phyloP scores from a whole-genome alignment of 352 stramenopile species.

The Globisporangium mamillatum region DNA sequence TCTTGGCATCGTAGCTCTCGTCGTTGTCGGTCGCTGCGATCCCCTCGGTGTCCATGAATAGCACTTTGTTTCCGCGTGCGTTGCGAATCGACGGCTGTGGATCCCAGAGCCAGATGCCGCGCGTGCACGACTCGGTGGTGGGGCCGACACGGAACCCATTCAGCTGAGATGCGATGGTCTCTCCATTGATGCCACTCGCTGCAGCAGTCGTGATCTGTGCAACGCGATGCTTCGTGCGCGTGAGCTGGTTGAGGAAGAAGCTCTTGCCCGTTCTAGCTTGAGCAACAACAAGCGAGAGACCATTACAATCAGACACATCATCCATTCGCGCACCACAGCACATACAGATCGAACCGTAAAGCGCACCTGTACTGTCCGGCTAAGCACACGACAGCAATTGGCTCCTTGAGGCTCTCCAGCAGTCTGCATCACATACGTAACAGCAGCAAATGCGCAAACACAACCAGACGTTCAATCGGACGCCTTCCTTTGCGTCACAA shows the following conservation, averaged over 20 bases:
- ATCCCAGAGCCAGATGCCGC: conserved; percentile 85
- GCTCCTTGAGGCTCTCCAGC: conserved; percentile 60
- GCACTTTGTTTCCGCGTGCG: conserved; percentile 51
- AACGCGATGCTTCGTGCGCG: conserved; percentile 14
- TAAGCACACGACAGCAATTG: conserved; percentile 75
- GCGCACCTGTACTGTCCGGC: conserved; percentile 74
- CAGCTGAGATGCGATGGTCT: neutral
- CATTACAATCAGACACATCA: neutral
- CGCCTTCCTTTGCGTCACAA: neutral
- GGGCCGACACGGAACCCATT: conserved; percentile 68
- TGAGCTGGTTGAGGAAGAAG: conserved; percentile 87
- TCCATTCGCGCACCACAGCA: neutral
- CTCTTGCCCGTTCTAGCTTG: conserved; percentile 76
- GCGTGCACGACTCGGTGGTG: conserved; percentile 84
- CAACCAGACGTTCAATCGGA: neutral
- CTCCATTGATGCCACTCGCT: neutral
- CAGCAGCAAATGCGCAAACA: neutral
- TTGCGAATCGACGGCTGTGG: conserved; percentile 57
- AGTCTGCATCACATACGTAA: conserved; percentile 29
- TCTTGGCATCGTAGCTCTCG: conserved; percentile 87
- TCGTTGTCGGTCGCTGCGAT: conserved; percentile 86
- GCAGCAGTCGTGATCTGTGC: neutral
- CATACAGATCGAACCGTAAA: neutral
- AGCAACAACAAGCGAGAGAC: neutral
- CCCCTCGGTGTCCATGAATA: conserved; percentile 85